phyloP scores from a whole-genome alignment of 306 rosid genomes.

The Castanopsis chinensis region DNA sequence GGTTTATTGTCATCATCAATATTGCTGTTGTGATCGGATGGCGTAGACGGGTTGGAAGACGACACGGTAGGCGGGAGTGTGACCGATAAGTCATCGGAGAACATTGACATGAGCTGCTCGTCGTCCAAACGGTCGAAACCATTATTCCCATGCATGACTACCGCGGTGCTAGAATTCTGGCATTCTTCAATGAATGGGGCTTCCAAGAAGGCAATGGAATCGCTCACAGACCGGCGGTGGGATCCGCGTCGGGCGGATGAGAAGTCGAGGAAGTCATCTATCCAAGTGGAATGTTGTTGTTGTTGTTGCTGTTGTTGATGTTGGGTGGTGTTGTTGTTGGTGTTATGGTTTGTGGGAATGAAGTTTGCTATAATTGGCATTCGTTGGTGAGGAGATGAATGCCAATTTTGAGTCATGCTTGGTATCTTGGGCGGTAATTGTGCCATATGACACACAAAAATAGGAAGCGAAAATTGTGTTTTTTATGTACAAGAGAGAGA shows the following conservation, averaged over 20 bases:
- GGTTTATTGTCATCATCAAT: constrained; percentile 51
- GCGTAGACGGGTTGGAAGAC: constrained; percentile 63
- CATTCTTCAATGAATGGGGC: constrained; percentile 44
- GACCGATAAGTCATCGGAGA: constrained; percentile 58
- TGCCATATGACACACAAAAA: constrained; percentile 48
- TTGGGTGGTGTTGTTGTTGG: constrained; percentile 3
- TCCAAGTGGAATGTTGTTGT: constrained; percentile 43
- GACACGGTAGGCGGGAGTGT: constrained; percentile 36
- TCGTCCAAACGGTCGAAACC: constrained; percentile 74
- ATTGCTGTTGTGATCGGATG: constrained; percentile 76
- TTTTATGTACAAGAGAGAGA: constrained; percentile 22
- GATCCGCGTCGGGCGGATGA: constrained; percentile 62
- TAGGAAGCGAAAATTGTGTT: constrained; percentile 6
- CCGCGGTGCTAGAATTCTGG: constrained; percentile 17
- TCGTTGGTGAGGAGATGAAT: constrained; percentile 49
- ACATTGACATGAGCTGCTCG: constrained; percentile 84
- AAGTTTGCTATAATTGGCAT: constrained; percentile 40
- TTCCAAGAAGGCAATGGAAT: constrained; percentile 77
- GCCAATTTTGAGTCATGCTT: constrained; percentile 74
- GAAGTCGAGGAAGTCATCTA: constrained; percentile 90
- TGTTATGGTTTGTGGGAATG: constrained; percentile 13
- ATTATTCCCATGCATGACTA: constrained; percentile 10
- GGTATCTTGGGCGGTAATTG: constrained; percentile 97
- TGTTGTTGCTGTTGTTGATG: constrained; percentile 7
- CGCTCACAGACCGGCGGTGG: constrained; percentile 79